Evolutionary conservation across 257 asterid species (phyloP).

Genomic region (Mitragyna speciosa): DNA sequence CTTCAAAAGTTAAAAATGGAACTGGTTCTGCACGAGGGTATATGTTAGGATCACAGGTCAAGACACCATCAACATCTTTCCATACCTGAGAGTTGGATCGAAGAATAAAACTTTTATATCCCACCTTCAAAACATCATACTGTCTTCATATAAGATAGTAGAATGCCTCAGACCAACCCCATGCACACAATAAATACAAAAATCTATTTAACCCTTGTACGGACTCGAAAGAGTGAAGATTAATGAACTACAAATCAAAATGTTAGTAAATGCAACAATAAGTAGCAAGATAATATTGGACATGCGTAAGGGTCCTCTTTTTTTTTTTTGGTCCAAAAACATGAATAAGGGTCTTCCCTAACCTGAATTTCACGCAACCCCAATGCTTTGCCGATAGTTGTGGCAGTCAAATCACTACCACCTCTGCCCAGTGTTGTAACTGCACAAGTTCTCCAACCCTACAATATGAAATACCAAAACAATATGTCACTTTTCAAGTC

Average conservation of each 20-base stretch:
- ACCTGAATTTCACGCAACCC: slow-evolving; percentile 91
- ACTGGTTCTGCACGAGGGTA: slow-evolving; percentile 67
- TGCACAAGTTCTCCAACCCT: slow-evolving; percentile 83
- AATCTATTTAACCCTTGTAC: too few relatives aligned
- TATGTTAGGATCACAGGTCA: slow-evolving; percentile 93
- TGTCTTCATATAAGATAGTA: not conserved
- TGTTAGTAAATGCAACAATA: not conserved
- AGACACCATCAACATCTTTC: slow-evolving; percentile 99
- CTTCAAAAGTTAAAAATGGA: slow-evolving; percentile 88
- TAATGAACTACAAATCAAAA: not conserved
- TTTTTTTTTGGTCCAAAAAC: too few relatives aligned
- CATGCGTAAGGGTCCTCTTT: not conserved
- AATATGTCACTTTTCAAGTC: not conserved
- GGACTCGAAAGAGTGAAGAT: not conserved
- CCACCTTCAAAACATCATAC: not conserved
- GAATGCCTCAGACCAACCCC: not conserved
- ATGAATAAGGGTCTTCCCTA: not conserved
- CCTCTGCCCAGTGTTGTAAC: slow-evolving; percentile 93
- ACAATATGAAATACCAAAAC: slow-evolving; percentile 12
- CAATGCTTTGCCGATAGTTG: slow-evolving; percentile 84
- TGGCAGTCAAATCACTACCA: slow-evolving; percentile 96
- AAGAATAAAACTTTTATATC: not conserved
- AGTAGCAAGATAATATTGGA: not conserved
- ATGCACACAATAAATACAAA: not conserved
- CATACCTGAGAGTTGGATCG: slow-evolving; percentile 57